Conservation (phyloP, 2,329 filamentous ascomycete species). For the Colletotrichum sp. region DNA sequence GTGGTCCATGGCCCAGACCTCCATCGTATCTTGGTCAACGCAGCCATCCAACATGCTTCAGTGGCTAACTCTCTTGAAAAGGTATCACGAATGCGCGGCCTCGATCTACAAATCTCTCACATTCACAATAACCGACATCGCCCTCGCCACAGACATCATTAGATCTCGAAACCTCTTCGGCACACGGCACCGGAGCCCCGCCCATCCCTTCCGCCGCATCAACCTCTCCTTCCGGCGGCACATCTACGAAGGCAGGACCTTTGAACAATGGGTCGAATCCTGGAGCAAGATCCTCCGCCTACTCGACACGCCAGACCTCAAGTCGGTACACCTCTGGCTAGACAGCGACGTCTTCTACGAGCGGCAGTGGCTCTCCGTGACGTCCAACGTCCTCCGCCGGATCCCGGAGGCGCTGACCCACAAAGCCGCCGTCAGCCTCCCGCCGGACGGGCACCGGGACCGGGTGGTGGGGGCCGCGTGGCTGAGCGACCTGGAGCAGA, state of each 20-base stretch:
- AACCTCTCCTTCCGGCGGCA: conserved; percentile 4
- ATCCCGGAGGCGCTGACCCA: conserved; percentile 9
- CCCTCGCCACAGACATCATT: neutral
- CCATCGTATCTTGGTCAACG: too few species aligned
- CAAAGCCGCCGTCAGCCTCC: conserved; percentile 14
- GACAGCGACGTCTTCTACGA: conserved; percentile 16
- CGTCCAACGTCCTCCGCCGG: conserved; percentile 7
- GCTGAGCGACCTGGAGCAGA: neutral
- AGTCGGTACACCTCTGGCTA: conserved; percentile 1
- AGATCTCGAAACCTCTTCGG: neutral
- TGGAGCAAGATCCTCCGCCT: neutral
- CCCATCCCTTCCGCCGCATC: conserved; percentile 5
- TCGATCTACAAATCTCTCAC: neutral
- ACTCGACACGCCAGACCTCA: neutral
- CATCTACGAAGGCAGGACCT: neutral
- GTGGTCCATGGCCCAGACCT: neutral
- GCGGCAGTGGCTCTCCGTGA: conserved; percentile 10
- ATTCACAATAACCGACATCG: conserved; percentile 14
- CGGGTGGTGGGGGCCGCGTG: neutral
- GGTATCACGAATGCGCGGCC: neutral
- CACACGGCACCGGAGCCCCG: neutral
- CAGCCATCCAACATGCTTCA: neutral
- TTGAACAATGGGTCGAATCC: conserved; percentile 1
- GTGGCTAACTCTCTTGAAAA: neutral
- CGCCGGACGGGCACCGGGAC: conserved; percentile 10